These are phyloP conservation scores for Lactarius hengduanensis DNA, from an alignment of 768 basidiomycete species.

Conservation along the genomic window DNA sequence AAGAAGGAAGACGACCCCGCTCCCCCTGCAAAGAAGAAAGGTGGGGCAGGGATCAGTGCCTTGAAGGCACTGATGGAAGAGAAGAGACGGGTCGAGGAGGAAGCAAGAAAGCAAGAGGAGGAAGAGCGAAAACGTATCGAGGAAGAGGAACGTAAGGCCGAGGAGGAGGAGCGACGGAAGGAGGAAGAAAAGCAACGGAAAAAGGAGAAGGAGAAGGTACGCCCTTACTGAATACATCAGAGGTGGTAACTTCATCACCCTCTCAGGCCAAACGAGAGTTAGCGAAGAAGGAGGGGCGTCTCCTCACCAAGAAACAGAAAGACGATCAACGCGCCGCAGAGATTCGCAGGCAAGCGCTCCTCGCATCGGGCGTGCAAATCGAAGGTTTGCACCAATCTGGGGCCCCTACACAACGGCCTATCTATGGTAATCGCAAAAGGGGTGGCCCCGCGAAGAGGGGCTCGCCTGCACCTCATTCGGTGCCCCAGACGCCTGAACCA, in stretches of 20 bases:
- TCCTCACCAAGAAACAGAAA: conserved; percentile 97
- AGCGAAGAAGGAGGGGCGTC: conserved; percentile 89
- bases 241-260: conserved; percentile 10
- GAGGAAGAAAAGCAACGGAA: conserved; percentile 81
- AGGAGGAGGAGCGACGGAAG: conserved; percentile 71
- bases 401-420: conserved; percentile 64
- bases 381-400: conserved; percentile 76
- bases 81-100: conserved; percentile 86
- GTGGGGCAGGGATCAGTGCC: conserved; percentile 64
- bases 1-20: conserved; percentile 74
- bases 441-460: conserved; percentile 54
- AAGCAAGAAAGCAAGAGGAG: conserved; percentile 65
- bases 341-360: conserved; percentile 83
- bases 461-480: conserved; percentile 54
- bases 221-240: conserved; percentile 17
- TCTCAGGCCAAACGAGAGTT: conserved; percentile 80
- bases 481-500: conserved; percentile 38
- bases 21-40: conserved; percentile 69
- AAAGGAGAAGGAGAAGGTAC: conserved; percentile 89
- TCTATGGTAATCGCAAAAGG: conserved; percentile 84
- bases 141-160: conserved; percentile 80
- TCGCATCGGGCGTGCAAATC: conserved; percentile 86
- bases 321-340: conserved; percentile 90
- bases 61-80: conserved; percentile 91
- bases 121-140: conserved; percentile 81